A percentile compares a stretch with the other conserved stretches of the same genome.
Conservation (phyloP, 495 filamentous ascomycete species). For the Aspergillus carlsbadensis region DNA sequence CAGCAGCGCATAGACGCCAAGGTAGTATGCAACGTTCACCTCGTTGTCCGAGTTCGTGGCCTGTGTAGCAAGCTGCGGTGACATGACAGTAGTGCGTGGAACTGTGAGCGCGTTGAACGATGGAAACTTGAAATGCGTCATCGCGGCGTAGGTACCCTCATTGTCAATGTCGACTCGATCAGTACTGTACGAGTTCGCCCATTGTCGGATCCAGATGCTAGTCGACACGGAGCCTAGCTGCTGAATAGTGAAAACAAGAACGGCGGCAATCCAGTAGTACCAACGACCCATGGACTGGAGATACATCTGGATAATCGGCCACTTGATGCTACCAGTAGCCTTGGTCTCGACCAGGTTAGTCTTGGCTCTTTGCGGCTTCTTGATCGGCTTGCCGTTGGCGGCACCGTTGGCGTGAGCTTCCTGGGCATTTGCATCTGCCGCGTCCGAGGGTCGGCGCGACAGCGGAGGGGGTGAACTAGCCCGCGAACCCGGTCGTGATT, state of each 20-base stretch:
- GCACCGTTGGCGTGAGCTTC: conserved; percentile 41
- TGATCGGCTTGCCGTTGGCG: conserved; percentile 21
- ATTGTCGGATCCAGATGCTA: conserved; percentile 91
- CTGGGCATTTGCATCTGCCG: conserved; percentile 1
- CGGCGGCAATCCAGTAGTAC: conserved; percentile 85
- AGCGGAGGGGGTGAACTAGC: conserved; percentile 63
- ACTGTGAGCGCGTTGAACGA: conserved; percentile 43
- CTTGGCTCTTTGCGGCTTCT: conserved; percentile 50
- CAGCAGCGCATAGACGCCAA: conserved; percentile 77
- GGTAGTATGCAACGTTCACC: conserved; percentile 81
- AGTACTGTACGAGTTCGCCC: conserved; percentile 65
- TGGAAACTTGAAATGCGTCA: conserved; percentile 39
- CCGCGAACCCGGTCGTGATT: conserved; percentile 67
- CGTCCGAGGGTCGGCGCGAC: conserved; percentile 69
- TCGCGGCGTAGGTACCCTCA: conserved; percentile 40
- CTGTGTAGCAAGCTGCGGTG: conserved; percentile 29
- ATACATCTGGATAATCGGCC: conserved; percentile 80
- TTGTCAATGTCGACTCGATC: conserved; percentile 24
- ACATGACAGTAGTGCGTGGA: conserved; percentile 33
- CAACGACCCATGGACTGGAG: conserved; percentile 85
- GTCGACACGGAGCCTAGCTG: conserved; percentile 82
- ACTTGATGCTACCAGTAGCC: conserved; percentile 80
- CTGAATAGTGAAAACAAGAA: conserved; percentile 71
- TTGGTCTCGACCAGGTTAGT: conserved; percentile 68
- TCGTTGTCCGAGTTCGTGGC: conserved; percentile 30